Base-by-base conservation (phyloP, 2,329 filamentous ascomycete species). In the Colletotrichum gigasporum region DNA sequence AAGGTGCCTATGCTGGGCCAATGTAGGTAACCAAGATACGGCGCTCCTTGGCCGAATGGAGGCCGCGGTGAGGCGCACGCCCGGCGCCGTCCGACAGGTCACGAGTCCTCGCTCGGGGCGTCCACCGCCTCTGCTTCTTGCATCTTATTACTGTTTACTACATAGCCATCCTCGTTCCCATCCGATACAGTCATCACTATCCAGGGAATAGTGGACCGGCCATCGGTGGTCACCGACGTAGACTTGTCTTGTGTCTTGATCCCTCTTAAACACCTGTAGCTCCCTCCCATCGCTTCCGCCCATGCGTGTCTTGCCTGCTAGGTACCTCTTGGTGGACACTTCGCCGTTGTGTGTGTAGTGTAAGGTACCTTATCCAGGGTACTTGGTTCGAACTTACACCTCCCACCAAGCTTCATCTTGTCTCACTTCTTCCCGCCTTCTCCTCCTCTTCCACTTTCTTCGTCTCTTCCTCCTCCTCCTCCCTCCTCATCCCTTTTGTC, bases 1-100 rank as follows among this genome's bases (percentile, higher is more conserved):
- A n/a, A n/a, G n/a, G n/a, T n/a, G n/a, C n/a, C n/a, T n/a, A n/a
- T n/a, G n/a, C n/a, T n/a, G n/a, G n/a, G n/a, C n/a, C n/a, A n/a
- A n/a, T n/a, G n/a, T n/a, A n/a, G n/a, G n/a, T n/a, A n/a, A n/a
- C n/a, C n/a, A n/a, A n/a, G n/a, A n/a, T n/a, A n/a, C n/a, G n/a
- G n/a, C n/a, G n/a, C n/a, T n/a, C n/a, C 30, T 34, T 34, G 30
- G 30, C 30, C 30, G n/a, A n/a, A n/a, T n/a, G n/a, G 47, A 24
- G 35, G 30, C 12, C 14, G 18, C 22, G 34, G 48, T 14, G 48
- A 52, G 48, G 28, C 26, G 24, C 44, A 52, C 22, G 22, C 45
- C 39, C 61, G 61, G 61, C 61, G 61, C 55, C 61, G 52, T 64
- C 61, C 61, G 55, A 64, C 48, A 45, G 47, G 55, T 64, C 61